Conservation (phyloP, 441 rosid genomes). For the Raphanus hybrid region DNA sequence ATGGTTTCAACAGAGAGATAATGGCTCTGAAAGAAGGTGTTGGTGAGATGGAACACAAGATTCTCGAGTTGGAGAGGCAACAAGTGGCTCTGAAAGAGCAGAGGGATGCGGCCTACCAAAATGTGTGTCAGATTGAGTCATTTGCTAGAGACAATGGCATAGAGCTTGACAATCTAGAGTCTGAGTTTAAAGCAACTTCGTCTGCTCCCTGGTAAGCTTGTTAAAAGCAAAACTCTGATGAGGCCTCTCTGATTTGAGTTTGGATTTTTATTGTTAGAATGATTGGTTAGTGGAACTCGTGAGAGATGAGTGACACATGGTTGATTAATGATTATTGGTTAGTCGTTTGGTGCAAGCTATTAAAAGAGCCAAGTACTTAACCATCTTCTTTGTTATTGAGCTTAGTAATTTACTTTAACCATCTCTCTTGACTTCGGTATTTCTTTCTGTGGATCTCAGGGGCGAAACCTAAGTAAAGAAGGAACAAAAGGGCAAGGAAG, state of each 20-base stretch:
- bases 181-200: not conserved
- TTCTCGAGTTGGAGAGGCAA: constrained; percentile 6
- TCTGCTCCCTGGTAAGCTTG: not conserved
- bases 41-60: constrained; percentile 1
- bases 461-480: not conserved
- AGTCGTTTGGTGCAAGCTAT: not conserved
- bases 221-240: not conserved
- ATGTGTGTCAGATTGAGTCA: not conserved
- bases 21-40: not conserved
- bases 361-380: not conserved
- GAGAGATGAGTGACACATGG: not conserved
- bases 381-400: not conserved
- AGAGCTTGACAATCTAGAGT: constrained; percentile 14
- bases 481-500: not conserved
- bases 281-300: not conserved
- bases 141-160: not conserved
- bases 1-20: not conserved
- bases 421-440: not conserved
- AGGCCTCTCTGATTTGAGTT: not conserved
- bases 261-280: too few species aligned
- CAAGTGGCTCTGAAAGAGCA: constrained; percentile 7
- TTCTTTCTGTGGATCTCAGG: not conserved
- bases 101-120: not conserved
- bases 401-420: not conserved
- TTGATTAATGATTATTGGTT: not conserved